Conservation (phyloP, 495 filamentous ascomycete genomes). For the Aspergillus avenaceus region DNA sequence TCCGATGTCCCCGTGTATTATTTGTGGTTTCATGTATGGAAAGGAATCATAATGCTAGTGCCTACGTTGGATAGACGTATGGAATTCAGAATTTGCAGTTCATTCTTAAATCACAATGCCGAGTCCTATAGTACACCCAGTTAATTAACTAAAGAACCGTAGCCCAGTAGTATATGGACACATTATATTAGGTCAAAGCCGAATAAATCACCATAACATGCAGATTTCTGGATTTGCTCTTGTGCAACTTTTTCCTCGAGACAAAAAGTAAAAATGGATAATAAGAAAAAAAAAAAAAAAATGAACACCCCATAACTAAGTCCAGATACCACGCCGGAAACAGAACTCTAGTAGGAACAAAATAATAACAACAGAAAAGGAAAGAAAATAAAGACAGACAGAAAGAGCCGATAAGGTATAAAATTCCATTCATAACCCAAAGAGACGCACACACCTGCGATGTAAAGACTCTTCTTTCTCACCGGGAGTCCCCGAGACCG, state of each 20-base stretch:
- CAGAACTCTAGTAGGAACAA: conserved; percentile 5
- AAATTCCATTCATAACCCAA: not conserved
- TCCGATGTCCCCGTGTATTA: conserved; percentile 14
- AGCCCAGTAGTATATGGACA: too few relatives aligned
- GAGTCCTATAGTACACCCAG: too few relatives aligned
- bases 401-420: not conserved
- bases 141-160: too few relatives aligned
- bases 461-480: too few relatives aligned
- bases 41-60: conserved; percentile 19
- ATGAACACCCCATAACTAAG: not conserved
- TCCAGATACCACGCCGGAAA: conserved; percentile 4
- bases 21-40: conserved; percentile 15
- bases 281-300: not conserved
- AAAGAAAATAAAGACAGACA: not conserved
- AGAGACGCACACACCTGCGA: too few relatives aligned
- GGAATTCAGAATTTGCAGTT: conserved; percentile 3
- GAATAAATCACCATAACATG: not conserved
- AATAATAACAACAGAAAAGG: not conserved
- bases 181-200: too few relatives aligned
- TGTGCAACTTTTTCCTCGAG: not conserved
- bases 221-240: not conserved
- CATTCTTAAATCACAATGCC: not conserved
- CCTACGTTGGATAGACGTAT: conserved; percentile 7
- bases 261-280: conserved; percentile 1
- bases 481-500: conserved; percentile 17